Base-by-base conservation (phyloP, 306 rosid species). In the Acacia acuminata region DNA sequence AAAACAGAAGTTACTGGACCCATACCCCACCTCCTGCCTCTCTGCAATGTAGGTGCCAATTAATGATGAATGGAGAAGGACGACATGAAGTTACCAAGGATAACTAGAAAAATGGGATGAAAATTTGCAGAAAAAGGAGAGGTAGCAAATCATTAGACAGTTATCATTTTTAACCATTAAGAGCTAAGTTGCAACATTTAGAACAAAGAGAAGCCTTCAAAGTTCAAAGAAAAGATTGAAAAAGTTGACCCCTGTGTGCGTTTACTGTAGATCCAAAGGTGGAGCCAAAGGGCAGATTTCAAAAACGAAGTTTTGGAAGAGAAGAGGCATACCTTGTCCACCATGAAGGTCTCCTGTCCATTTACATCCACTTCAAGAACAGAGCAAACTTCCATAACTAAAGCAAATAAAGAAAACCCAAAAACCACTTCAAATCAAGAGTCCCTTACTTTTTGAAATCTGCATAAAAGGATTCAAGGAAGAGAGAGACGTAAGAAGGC, bases 311-410 rank as follows among this genome's bases (percentile, higher is more conserved):
- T 45, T 42, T 71, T 60, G 72, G 70, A 75, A 83, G 76, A 71
- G 79, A 74, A 40, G 8, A 71, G 76, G 79, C 47, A 79, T 84
- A 92, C 99, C 98, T 88, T 92, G 89, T 96, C 90, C 42, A 93
- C 94, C 88, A 92, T 77, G 90, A 96, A 96, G 44, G 88, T 86
- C 83, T 92, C 94, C 89, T 96, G 94, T 61, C 98, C 97, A 85
- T 96, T 92, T 77, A 96, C 94, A 84, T 94, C 99, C 36, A 96
- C 97, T 91, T 94, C 89, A 87, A 96, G 98, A 81, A 94, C 87
- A 85, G 94, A 90, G 86, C 73, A 86, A 81, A 67, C 64, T 71
- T 91, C 98, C 98, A 96, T 94, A 25, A 42, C 81, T 74, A 10
- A 11, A 44, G 17, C 38, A 44, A 71, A 42, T 65, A 42, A 44